Conservation (phyloP, 768 basidiomycete species). For the Strobilomyces dryophilus region DNA sequence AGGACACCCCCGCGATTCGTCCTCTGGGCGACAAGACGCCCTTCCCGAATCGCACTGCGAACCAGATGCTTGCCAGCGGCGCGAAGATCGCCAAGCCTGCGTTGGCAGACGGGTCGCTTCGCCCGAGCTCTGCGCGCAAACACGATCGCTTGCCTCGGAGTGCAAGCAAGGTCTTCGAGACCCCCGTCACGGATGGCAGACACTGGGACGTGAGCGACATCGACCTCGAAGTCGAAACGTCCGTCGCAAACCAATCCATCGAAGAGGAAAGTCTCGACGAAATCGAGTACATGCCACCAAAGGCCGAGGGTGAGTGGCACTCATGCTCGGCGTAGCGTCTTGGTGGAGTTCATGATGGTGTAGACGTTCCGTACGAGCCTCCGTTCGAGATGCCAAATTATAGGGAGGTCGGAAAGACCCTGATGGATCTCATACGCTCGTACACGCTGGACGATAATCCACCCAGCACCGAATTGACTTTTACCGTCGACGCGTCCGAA, state of each 20-base stretch:
- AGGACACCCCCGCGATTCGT: constrained; percentile 31
- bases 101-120: constrained; percentile 41
- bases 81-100: constrained; percentile 35
- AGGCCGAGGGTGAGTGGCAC: constrained; percentile 43
- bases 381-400: constrained; percentile 50
- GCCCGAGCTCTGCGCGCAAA: constrained; percentile 67
- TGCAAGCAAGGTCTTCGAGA: constrained; percentile 52
- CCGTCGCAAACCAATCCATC: constrained; percentile 20
- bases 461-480: constrained; percentile 14
- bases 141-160: constrained; percentile 55
- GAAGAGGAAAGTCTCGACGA: constrained; percentile 40
- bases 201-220: constrained; percentile 76
- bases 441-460: constrained; percentile 32
- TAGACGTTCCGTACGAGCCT: constrained; percentile 43
- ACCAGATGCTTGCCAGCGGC: constrained; percentile 33
- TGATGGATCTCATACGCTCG: constrained; percentile 36
- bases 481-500: constrained; percentile 19
- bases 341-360: background rate
- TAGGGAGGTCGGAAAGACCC: constrained; percentile 34
- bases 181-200: constrained; percentile 60
- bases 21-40: constrained; percentile 76
- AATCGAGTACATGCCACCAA: constrained; percentile 55
- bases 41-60: constrained; percentile 55
- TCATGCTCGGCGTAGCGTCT: background rate
- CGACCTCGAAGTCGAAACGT: constrained; percentile 32